These are phyloP conservation scores for Tulasnella sp. DNA, from an alignment of 768 basidiomycete genomes.

Conservation along the genomic window DNA sequence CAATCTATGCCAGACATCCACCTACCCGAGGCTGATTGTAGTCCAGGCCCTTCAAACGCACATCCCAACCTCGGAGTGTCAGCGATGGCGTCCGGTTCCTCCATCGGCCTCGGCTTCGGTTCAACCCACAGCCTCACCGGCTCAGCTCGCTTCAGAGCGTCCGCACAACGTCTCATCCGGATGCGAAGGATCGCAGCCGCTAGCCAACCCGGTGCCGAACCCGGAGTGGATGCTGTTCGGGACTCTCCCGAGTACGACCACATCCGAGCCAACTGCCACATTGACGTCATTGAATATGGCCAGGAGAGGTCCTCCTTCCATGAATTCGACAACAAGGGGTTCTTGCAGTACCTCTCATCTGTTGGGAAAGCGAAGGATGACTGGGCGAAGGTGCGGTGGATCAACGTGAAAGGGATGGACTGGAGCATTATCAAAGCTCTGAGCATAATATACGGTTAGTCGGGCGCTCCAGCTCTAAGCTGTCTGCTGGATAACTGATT, in stretches of 20 bases:
- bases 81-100: not conserved
- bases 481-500: not conserved
- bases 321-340: slow-evolving; percentile 7
- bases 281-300: slow-evolving; percentile 9
- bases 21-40: not conserved
- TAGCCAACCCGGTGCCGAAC: not conserved
- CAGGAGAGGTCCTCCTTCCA: not conserved
- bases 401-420: slow-evolving; percentile 10
- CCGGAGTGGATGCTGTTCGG: not conserved
- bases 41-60: not conserved
- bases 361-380: not conserved
- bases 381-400: slow-evolving; percentile 7
- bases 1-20: not conserved
- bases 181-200: not conserved
- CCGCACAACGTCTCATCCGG: slow-evolving; percentile 2
- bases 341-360: not conserved
- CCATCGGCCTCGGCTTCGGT: not conserved
- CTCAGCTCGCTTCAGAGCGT: slow-evolving; percentile 1
- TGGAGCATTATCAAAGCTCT: slow-evolving; percentile 9
- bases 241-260: slow-evolving; percentile 7
- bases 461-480: not conserved
- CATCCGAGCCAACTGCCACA: slow-evolving; percentile 2
- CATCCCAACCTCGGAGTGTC: not conserved
- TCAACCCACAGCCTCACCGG: not conserved
- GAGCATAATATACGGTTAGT: slow-evolving; percentile 1